Conservation (phyloP, 2,329 filamentous ascomycete species). For the Simplicillium sp. region DNA sequence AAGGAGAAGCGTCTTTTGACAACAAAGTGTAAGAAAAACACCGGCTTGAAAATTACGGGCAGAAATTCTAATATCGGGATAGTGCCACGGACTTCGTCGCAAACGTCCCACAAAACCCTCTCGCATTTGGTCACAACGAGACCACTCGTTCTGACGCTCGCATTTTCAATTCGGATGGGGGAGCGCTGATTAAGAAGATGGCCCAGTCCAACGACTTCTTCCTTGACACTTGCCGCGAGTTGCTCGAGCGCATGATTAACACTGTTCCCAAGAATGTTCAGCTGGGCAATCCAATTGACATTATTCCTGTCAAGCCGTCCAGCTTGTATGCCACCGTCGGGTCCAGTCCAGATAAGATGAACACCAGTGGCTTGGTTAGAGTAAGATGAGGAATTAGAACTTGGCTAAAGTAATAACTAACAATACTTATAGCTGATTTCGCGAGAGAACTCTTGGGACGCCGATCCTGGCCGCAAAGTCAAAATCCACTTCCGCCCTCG, state of each 20-base stretch:
- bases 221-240: slow-evolving; percentile 4
- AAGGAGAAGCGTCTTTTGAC: slow-evolving; percentile 9
- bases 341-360: slow-evolving; percentile 7
- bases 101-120: slow-evolving; percentile 12
- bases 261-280: slow-evolving; percentile 7
- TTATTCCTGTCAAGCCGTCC: slow-evolving; percentile 7
- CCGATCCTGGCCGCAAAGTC: slow-evolving; percentile 6
- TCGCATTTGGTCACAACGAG: slow-evolving; percentile 12
- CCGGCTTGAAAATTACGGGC: too few species aligned
- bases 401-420: neutral
- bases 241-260: slow-evolving; percentile 9
- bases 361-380: slow-evolving; percentile 3
- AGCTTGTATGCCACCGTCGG: slow-evolving; percentile 6
- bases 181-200: neutral
- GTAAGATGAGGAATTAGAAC: slow-evolving; percentile 1
- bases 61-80: neutral
- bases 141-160: slow-evolving; percentile 12
- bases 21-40: slow-evolving; percentile 7
- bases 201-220: slow-evolving; percentile 5
- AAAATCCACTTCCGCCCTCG: slow-evolving; percentile 7
- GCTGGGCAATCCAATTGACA: slow-evolving; percentile 5
- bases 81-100: slow-evolving; percentile 12
- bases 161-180: slow-evolving; percentile 13
- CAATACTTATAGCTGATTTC: slow-evolving; percentile 2
- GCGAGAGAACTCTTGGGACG: neutral